Percentiles rank a stretch among this genome's conserved stretches.
phyloP scores from a whole-genome alignment of 2,329 filamentous ascomycete species.

The Tothia fuscella region DNA sequence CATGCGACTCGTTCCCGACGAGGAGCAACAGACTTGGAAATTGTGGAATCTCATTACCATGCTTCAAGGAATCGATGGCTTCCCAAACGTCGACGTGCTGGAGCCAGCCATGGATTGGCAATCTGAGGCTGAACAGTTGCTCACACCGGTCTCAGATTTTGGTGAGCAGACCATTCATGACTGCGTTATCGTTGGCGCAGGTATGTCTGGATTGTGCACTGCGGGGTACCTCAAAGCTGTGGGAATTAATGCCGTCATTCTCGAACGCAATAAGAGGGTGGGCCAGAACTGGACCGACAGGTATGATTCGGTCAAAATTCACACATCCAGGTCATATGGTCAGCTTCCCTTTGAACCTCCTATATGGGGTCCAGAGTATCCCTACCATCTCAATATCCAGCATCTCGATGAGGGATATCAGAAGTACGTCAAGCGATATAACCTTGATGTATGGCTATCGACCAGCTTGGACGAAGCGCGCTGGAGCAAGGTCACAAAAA shows the following conservation, averaged over 20 bases:
- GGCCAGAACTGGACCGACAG: constrained; percentile 54
- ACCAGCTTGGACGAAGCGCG: constrained; percentile 4
- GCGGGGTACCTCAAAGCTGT: constrained; percentile 50
- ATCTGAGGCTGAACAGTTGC: background rate
- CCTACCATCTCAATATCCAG: constrained; percentile 8
- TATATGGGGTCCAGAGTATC: constrained; percentile 11
- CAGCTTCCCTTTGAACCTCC: constrained; percentile 10
- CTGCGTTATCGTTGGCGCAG: constrained; percentile 26
- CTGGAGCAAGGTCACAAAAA: constrained; percentile 54
- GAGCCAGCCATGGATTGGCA: constrained; percentile 1
- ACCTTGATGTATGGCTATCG: constrained; percentile 7
- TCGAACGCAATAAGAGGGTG: constrained; percentile 45
- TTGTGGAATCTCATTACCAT: constrained; percentile 10
- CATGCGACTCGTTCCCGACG: constrained; percentile 8
- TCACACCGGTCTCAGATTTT: background rate
- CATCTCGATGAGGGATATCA: constrained; percentile 46
- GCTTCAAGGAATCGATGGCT: constrained; percentile 9
- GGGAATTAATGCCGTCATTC: constrained; percentile 42
- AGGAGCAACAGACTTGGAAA: constrained; percentile 7
- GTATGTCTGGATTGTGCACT: constrained; percentile 46
- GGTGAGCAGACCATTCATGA: constrained; percentile 6
- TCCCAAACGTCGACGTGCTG: constrained; percentile 7
- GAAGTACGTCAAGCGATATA: constrained; percentile 33
- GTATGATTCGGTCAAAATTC: constrained; percentile 33
- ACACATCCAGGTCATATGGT: constrained; percentile 7